Evolutionary conservation across 495 filamentous ascomycete genomes (phyloP), one percentile per base, ranked within the genome.

Genomic region (Glonium stellatum): DNA sequence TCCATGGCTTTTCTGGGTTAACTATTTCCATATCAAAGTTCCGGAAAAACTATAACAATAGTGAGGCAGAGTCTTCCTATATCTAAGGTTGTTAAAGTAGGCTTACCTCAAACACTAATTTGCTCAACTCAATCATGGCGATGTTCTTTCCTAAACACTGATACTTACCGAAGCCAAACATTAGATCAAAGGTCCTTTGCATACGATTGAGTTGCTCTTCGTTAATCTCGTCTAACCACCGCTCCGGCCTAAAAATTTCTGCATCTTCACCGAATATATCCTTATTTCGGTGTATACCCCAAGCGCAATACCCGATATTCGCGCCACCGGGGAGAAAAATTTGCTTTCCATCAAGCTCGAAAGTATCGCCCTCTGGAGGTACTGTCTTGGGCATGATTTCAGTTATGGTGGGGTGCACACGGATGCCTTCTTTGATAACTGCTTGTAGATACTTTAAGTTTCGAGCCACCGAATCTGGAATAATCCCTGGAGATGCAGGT

Each of bases 91-190:
- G 39, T 69, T 67, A 13, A 55, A 27, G 18, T 15, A n/a, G n/a
- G 34, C 71, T 19, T 51, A 82, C 78, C 78, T 84, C 79, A 31
- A 83, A 74, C 49, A 83, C 72, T 2, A 77, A 62, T 71, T 86
- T 86, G 46, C 76, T 75, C 25, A 82, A 60, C 68, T 83, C 72
- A 54, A 75, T 69, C 41, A 63, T 61, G 1, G 75, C 76, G 55
- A 76, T 68, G 9, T 61, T 18, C 51, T 65, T 69, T 0, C 76
- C 76, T 19, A 78, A 50, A 55, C 75, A 78, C 57, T 65, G 61
- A 35, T 66, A 75, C 22, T 68, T 61, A 0, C 74, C 76, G 27
- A 65, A 60, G 0, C 75, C 72, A 52, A 76, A 78, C 67, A 67
- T 31, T 15, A 66, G 61, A 22, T 59, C 63, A 5, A 54, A 52